phyloP scores from a whole-genome alignment of 1,284 basidiomycete species.

The Trichosporon inkin region DNA sequence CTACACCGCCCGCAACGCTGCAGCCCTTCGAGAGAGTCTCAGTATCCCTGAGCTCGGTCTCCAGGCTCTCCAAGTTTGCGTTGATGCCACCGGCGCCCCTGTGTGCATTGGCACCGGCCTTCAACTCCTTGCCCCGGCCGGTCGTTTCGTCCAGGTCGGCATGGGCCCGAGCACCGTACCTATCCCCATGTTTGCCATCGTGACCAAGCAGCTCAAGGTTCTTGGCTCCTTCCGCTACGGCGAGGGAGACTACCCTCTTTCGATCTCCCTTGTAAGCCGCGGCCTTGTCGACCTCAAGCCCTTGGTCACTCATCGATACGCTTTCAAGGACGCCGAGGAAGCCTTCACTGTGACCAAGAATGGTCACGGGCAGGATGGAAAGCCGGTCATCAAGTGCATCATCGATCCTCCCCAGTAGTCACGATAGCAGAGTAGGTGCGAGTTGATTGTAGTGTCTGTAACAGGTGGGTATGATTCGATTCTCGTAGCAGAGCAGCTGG shows the following conservation, averaged over 20 bases:
- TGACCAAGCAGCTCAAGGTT: conserved; percentile 47
- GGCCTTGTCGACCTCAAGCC: conserved; percentile 56
- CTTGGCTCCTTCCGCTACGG: conserved; percentile 51
- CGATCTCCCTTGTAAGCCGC: conserved; percentile 56
- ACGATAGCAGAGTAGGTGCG: neutral
- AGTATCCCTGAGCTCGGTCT: conserved; percentile 52
- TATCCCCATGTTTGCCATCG: conserved; percentile 45
- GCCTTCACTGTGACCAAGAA: conserved; percentile 56
- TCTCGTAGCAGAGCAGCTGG: no score
- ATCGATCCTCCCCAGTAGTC: conserved; percentile 40
- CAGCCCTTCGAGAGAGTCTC: conserved; percentile 50
- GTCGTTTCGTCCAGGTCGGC: conserved; percentile 50
- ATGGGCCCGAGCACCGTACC: conserved; percentile 43
- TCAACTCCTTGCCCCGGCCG: conserved; percentile 62
- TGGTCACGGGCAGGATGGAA: conserved; percentile 66
- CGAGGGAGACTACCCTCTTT: conserved; percentile 52
- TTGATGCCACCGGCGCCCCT: conserved; percentile 61
- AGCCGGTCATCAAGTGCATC: conserved; percentile 50
- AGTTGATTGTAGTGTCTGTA: neutral
- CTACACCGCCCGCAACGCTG: conserved; percentile 58
- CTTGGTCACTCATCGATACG: conserved; percentile 59
- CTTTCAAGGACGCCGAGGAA: conserved; percentile 53
- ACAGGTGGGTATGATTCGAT: neutral
- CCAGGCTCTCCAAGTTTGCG: conserved; percentile 56
- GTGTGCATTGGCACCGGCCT: conserved; percentile 60